Percentiles rank a stretch among this genome's conserved stretches.
Evolutionary conservation across 2,329 filamentous ascomycete species (phyloP).

Genomic region (Colletotrichum melonis): DNA sequence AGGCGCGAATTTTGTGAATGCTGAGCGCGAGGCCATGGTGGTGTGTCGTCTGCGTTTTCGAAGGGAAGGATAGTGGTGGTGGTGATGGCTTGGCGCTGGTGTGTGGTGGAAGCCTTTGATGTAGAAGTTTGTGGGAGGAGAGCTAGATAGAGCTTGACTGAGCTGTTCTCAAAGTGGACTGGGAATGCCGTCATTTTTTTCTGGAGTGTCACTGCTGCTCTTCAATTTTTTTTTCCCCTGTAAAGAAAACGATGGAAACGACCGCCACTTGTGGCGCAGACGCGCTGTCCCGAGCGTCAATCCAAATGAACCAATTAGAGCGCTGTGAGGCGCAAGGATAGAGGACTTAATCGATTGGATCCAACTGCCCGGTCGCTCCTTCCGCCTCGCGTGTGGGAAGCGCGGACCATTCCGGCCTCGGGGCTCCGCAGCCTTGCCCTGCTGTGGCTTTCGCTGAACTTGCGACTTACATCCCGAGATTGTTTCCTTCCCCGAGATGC

Average conservation of each 20-base stretch:
- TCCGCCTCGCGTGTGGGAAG: constrained; percentile 9
- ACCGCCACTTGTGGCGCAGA: constrained; percentile 18
- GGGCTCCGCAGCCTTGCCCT: constrained; percentile 21
- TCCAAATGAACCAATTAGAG: too few species aligned
- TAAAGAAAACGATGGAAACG: neutral
- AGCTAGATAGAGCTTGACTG: neutral
- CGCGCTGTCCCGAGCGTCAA: neutral
- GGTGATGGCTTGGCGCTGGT: neutral
- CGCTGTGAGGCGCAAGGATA: neutral
- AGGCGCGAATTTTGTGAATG: constrained; percentile 16
- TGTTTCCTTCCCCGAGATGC: constrained; percentile 14
- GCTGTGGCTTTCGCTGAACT: constrained; percentile 9
- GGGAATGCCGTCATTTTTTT: constrained; percentile 29
- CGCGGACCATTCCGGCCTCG: constrained; percentile 21
- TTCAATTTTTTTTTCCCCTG: neutral
- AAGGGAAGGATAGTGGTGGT: neutral
- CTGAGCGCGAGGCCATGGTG: constrained; percentile 32
- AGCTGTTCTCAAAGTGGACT: neutral
- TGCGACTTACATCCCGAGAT: constrained; percentile 6
- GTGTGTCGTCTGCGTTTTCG: neutral
- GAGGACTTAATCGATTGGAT: constrained; percentile 11
- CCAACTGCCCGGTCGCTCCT: constrained; percentile 13
- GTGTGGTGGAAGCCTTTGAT: neutral
- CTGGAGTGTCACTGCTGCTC: neutral
- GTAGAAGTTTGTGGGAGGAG: neutral